Percentiles rank a stretch among this genome's conserved stretches.
These are phyloP conservation scores for Naganishia vishniacii DNA, from an alignment of 768 basidiomycete species.

Conservation along the genomic window DNA sequence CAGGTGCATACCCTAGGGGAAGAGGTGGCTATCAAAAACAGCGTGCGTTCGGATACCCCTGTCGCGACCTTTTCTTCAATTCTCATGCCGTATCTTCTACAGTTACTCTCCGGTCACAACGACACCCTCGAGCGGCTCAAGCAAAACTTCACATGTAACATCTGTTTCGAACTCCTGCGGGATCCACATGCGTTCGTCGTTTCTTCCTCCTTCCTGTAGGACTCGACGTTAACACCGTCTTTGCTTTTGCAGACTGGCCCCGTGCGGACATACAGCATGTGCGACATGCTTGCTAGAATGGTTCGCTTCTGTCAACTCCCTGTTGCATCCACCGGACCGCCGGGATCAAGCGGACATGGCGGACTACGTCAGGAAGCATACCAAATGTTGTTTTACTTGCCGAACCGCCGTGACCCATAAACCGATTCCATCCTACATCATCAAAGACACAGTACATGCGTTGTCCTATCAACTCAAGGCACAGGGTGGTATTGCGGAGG, in stretches of 20 bases:
- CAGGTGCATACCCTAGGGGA: slow-evolving; percentile 8
- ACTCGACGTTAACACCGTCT: not conserved
- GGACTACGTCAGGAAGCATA: not conserved
- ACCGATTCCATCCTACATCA: slow-evolving; percentile 22
- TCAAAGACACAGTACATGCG: slow-evolving; percentile 19
- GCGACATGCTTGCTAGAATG: slow-evolving; percentile 24
- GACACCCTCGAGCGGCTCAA: slow-evolving; percentile 14
- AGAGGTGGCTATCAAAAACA: slow-evolving; percentile 22
- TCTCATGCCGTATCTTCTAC: not conserved
- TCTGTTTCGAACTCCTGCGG: slow-evolving; percentile 25
- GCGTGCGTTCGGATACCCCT: not conserved
- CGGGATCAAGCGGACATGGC: not conserved
- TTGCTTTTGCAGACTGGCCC: slow-evolving; percentile 21
- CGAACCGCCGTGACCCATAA: slow-evolving; percentile 17
- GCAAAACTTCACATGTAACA: slow-evolving; percentile 26
- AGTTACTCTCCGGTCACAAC: slow-evolving; percentile 13
- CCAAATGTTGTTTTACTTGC: slow-evolving; percentile 25
- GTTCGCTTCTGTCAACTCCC: slow-evolving; percentile 26
- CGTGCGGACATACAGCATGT: slow-evolving; percentile 29
- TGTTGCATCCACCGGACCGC: slow-evolving; percentile 2
- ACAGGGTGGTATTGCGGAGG: not conserved
- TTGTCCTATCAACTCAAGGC: not conserved
- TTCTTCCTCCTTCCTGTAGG: not conserved
- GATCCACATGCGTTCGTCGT: slow-evolving; percentile 24
- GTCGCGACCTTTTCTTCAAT: not conserved